phyloP scores from a whole-genome alignment of 2,329 filamentous ascomycete genomes.

The Seiridium unicorne region DNA sequence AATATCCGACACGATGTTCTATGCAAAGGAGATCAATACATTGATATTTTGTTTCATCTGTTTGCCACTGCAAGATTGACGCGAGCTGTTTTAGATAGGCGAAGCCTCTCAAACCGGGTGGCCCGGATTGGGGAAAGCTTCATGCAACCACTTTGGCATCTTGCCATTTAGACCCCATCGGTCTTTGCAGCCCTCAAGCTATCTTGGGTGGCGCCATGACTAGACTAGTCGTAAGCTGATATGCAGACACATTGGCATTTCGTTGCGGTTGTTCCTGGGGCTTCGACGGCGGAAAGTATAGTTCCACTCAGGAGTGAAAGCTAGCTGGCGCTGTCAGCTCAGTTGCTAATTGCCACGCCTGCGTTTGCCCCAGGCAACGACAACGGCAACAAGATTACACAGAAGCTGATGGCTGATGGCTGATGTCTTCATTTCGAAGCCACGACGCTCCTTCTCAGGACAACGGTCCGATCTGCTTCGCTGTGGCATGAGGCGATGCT shows the following conservation, averaged over 20 bases:
- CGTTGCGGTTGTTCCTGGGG: neutral
- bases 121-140: slow-evolving; percentile 22
- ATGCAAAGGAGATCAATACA: slow-evolving; percentile 5
- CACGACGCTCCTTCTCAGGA: neutral
- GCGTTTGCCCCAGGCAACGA: neutral
- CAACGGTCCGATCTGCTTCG: slow-evolving; percentile 5
- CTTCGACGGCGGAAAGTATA: neutral
- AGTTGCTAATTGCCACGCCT: neutral
- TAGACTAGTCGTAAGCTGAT: neutral
- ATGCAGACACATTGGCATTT: neutral
- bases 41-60: neutral
- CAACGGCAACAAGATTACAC: neutral
- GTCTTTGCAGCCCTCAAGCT: neutral
- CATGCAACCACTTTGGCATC: slow-evolving; percentile 21
- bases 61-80: neutral
- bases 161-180: neutral
- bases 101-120: neutral
- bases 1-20: neutral
- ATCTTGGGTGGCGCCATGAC: neutral
- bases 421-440: no score
- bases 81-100: neutral
- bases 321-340: no score
- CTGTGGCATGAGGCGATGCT: neutral
- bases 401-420: neutral
- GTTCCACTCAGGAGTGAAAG: neutral